A percentile compares a stretch with the other conserved stretches of the same genome.
Conservation (phyloP, 2,329 filamentous ascomycete species). For the Microdochium paspali region DNA sequence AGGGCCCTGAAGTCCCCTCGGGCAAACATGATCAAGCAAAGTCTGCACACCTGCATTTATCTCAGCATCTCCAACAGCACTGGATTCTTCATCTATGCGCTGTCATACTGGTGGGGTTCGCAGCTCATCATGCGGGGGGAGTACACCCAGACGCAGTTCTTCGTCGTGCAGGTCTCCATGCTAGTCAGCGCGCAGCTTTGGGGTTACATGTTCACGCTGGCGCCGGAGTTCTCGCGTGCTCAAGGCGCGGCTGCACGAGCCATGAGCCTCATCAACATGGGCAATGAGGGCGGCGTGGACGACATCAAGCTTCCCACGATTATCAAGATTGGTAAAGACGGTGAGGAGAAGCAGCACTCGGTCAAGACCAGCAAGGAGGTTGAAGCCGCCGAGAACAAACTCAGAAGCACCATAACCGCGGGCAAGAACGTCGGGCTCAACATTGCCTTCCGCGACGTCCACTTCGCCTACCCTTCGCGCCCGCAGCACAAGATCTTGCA, state of each 20-base stretch:
- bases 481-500: constrained; percentile 41
- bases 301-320: constrained; percentile 13
- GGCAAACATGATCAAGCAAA: constrained; percentile 28
- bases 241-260: constrained; percentile 40
- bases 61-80: constrained; percentile 36
- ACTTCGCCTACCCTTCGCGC: constrained; percentile 57
- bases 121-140: constrained; percentile 49
- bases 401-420: not conserved
- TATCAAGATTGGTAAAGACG: not conserved
- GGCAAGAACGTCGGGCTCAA: constrained; percentile 22
- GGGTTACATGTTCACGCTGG: constrained; percentile 55
- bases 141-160: constrained; percentile 47
- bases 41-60: constrained; percentile 30
- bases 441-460: constrained; percentile 47
- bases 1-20: constrained; percentile 20
- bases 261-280: constrained; percentile 20
- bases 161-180: constrained; percentile 53
- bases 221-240: constrained; percentile 53
- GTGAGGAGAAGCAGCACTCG: not conserved
- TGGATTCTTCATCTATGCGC: constrained; percentile 49
- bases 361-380: constrained; percentile 18
- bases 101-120: constrained; percentile 61
- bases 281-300: constrained; percentile 9
- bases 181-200: constrained; percentile 53
- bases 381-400: constrained; percentile 24